Percentiles rank a stretch among this genome's conserved stretches.
phyloP scores from a whole-genome alignment of 129 eudicot genomes.

The Arctium minus region DNA sequence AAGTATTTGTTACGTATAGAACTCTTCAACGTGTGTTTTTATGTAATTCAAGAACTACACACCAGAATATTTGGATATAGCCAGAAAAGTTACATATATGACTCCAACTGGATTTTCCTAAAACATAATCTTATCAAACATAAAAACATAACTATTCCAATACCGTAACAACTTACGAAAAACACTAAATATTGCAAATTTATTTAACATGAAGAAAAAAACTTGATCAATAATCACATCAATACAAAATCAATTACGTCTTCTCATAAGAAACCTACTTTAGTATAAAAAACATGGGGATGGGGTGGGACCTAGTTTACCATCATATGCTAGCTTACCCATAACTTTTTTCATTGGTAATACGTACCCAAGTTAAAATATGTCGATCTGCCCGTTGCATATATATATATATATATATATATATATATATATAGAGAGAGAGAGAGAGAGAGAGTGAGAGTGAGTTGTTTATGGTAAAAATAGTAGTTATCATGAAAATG shows the following conservation, averaged over 20 bases:
- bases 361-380: not conserved
- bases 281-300: not conserved
- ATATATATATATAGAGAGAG: too few relatives aligned
- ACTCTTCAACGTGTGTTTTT: not conserved
- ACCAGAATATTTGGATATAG: not conserved
- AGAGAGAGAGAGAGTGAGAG: too few relatives aligned
- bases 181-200: not conserved
- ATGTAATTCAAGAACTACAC: not conserved
- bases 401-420: too few relatives aligned
- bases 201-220: not conserved
- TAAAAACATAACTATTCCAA: not conserved
- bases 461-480: too few relatives aligned
- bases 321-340: not conserved
- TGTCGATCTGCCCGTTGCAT: not conserved
- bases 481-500: too few relatives aligned
- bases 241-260: not conserved
- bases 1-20: not conserved
- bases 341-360: not conserved
- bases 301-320: not conserved
- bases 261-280: not conserved
- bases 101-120: not conserved
- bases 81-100: not conserved
- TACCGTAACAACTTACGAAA: not conserved
- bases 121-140: not conserved
- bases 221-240: not conserved